Evolutionary conservation across 306 rosid genomes (phyloP).

Genomic region (Cucumis cinereus): DNA sequence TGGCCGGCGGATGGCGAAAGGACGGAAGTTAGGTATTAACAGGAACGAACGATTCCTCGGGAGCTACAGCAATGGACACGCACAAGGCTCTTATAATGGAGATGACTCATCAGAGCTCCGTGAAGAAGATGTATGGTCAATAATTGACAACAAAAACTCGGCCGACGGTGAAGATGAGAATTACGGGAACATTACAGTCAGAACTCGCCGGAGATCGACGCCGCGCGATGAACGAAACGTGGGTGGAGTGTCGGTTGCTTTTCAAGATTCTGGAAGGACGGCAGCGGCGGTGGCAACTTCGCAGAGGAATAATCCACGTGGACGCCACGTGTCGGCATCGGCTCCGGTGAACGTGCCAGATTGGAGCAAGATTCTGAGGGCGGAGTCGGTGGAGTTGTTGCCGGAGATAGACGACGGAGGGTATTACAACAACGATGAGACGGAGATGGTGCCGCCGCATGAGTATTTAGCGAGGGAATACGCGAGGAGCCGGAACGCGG

Average conservation of each 20-base stretch:
- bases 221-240: constrained; percentile 20
- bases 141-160: constrained; percentile 19
- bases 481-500: constrained; percentile 36
- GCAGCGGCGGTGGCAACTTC: constrained; percentile 15
- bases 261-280: constrained; percentile 35
- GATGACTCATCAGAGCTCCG: constrained; percentile 48
- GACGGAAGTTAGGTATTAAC: constrained; percentile 59
- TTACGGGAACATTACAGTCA: constrained; percentile 11
- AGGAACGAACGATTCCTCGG: constrained; percentile 73
- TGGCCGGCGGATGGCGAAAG: constrained; percentile 61
- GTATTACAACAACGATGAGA: constrained; percentile 21
- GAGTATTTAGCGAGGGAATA: constrained; percentile 77
- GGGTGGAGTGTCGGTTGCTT: constrained; percentile 66
- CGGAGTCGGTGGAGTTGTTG: constrained; percentile 56
- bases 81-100: constrained; percentile 17
- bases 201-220: constrained; percentile 22
- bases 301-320: constrained; percentile 17
- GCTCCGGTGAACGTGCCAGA: constrained; percentile 88
- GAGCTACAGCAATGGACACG: constrained; percentile 25
- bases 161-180: constrained; percentile 18
- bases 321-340: constrained; percentile 46
- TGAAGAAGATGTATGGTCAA: constrained; percentile 81
- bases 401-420: constrained; percentile 27
- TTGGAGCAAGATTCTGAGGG: constrained; percentile 93
- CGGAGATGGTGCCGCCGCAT: constrained; percentile 82